Evolutionary conservation across 2,329 filamentous ascomycete species (phyloP), one percentile per base, ranked within the genome.

Genomic region (Fusarium vanettenii): DNA sequence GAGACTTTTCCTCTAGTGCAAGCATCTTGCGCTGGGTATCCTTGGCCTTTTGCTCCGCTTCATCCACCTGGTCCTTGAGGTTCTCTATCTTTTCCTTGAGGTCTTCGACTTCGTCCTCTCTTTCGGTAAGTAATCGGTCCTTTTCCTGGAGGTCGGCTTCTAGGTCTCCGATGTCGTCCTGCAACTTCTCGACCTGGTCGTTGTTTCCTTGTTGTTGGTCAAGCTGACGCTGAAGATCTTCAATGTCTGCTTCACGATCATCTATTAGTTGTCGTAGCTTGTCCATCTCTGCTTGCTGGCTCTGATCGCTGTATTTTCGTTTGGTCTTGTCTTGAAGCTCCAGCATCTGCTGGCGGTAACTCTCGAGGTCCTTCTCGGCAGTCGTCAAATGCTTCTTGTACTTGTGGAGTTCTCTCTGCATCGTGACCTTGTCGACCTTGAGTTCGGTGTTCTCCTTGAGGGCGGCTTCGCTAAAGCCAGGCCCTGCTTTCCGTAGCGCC

Each of bases 371-470:
- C 74, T 92, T 92, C 85, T 98, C 95, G 5, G 96, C 95, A 25
- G 91, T 89, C 22, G 90, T 90, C 13, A 99, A 87, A 45, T 93
- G 92, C 82, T 98, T 98, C 81, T 94, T 94, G 85, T 96, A 97
- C 74, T 92, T 92, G 76, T 93, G 91, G 20, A 99, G 88, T 78
- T 99, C 97, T 70, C 92, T 91, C 81, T 97, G 92, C 90, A 98
- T 93, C 0, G 94, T 96, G 70, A 97, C 91, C 80, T 94, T 94
- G 84, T 97, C 93, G 68, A 98, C 95, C 83, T 98, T 98, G 64
- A 99, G 90, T 75, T 97, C 95, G 5, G 97, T 97, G 81, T 99
- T 99, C 84, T 99, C 97, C 81, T 94, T 95, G 31, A 99, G 86
- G 5, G 96, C 95, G 33, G 92, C 91, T 82, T 97, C 93, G 79